Conservation (phyloP, 2,329 filamentous ascomycete species). For the Penicillium sp. region DNA sequence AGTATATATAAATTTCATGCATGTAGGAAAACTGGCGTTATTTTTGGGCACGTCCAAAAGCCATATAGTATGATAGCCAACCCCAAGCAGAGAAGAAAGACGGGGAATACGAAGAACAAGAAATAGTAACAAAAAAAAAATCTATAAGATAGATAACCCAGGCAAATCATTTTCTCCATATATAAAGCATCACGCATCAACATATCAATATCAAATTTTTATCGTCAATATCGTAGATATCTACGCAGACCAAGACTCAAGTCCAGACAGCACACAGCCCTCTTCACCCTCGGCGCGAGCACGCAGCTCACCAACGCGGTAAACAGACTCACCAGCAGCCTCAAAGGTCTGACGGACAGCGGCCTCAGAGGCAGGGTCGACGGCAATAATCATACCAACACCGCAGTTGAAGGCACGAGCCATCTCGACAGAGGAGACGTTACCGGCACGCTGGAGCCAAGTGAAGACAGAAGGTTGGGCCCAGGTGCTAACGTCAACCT, state of each 20-base stretch:
- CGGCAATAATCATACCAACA: constrained; percentile 88
- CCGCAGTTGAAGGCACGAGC: constrained; percentile 92
- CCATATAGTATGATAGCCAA: background rate
- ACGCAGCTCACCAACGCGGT: constrained; percentile 69
- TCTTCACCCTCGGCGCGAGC: constrained; percentile 52
- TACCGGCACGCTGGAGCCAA: constrained; percentile 74
- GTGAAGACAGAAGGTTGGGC: constrained; percentile 72
- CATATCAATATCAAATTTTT: constrained; percentile 8
- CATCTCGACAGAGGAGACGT: constrained; percentile 75
- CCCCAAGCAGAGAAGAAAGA: background rate
- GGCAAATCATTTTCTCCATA: constrained; percentile 7
- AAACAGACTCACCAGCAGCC: constrained; percentile 72
- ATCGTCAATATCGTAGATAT: constrained; percentile 3
- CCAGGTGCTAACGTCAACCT: constrained; percentile 77
- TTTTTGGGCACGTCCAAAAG: constrained; percentile 8
- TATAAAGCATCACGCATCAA: constrained; percentile 9
- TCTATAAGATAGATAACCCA: constrained; percentile 7
- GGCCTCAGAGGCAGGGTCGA: constrained; percentile 46
- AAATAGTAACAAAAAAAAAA: constrained; percentile 3
- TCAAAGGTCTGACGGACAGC: constrained; percentile 52
- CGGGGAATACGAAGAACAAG: constrained; percentile 6
- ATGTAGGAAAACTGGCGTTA: constrained; percentile 16
- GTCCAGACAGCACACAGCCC: constrained; percentile 62
- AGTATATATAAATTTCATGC: background rate
- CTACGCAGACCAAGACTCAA: constrained; percentile 48